phyloP scores from a whole-genome alignment of 768 basidiomycete genomes.

The Serendipita sp. region DNA sequence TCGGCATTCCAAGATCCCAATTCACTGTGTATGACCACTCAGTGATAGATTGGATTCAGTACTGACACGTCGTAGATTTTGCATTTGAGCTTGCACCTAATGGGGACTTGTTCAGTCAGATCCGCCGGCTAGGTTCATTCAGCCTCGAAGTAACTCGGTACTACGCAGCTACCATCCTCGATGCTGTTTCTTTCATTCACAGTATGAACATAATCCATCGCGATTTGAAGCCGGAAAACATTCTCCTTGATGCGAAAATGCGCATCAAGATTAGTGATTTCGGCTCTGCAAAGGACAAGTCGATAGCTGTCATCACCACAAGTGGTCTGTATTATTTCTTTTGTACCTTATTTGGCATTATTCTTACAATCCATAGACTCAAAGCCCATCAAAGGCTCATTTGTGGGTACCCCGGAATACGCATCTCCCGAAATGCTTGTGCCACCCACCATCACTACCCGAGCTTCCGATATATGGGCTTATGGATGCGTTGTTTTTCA shows the following conservation, averaged over 20 bases:
- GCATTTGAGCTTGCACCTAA: conserved; percentile 35
- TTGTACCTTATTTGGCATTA: conserved; percentile 17
- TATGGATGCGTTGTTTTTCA: conserved; percentile 89
- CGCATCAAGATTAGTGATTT: conserved; percentile 95
- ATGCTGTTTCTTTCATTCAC: conserved; percentile 85
- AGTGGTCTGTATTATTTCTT: not conserved
- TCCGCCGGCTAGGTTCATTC: conserved; percentile 71
- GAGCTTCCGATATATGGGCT: conserved; percentile 88
- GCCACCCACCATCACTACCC: conserved; percentile 25
- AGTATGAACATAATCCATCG: conserved; percentile 79
- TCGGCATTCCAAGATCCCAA: conserved; percentile 77
- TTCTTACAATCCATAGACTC: not conserved
- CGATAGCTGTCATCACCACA: not conserved
- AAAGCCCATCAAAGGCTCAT: conserved; percentile 36
- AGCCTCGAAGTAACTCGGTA: conserved; percentile 59
- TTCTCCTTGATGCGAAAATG: conserved; percentile 73
- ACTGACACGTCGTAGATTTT: not conserved
- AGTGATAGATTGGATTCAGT: not conserved
- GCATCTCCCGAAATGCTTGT: conserved; percentile 76
- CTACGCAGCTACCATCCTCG: conserved; percentile 81
- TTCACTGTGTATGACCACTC: conserved; percentile 52
- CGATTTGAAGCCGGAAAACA: conserved; percentile 74
- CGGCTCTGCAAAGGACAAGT: conserved; percentile 56
- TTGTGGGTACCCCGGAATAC: conserved; percentile 84
- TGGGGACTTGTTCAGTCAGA: conserved; percentile 59